Evolutionary conservation across 2,329 filamentous ascomycete genomes (phyloP).

Genomic region (Camillea tinctor): DNA sequence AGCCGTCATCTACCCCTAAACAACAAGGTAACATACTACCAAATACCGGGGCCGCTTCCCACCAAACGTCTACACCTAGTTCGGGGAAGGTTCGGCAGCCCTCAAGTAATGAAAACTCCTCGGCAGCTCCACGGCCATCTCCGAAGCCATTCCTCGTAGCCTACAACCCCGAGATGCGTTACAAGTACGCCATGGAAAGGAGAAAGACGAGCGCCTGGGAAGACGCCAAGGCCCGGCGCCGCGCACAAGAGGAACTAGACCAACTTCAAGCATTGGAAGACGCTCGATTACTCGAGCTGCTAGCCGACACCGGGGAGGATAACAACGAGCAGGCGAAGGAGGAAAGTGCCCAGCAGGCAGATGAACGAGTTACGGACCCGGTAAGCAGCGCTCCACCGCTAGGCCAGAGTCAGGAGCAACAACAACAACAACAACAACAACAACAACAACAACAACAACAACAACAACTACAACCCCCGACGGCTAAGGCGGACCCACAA

Average conservation of each 20-base stretch:
- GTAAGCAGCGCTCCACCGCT: not conserved
- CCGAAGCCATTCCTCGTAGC: slow-evolving; percentile 37
- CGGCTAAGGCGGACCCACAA: too few species aligned
- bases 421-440: too few species aligned
- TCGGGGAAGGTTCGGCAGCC: not conserved
- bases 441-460: not conserved
- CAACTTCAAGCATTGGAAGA: slow-evolving; percentile 20
- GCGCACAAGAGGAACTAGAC: slow-evolving; percentile 22
- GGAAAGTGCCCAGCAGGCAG: not conserved
- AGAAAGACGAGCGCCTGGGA: slow-evolving; percentile 33
- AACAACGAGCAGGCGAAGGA: not conserved
- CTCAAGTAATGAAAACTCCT: not conserved
- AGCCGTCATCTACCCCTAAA: not conserved
- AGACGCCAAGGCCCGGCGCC: slow-evolving; percentile 17
- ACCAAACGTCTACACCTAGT: not conserved
- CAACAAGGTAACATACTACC: not conserved
- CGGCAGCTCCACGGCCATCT: slow-evolving; percentile 14
- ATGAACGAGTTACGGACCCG: not conserved
- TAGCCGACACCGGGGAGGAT: slow-evolving; percentile 10
- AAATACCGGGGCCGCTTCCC: not conserved
- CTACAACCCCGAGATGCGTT: slow-evolving; percentile 26
- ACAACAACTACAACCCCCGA: too few species aligned
- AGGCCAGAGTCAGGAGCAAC: not conserved
- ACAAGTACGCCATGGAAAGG: slow-evolving; percentile 31
- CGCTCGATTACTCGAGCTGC: slow-evolving; percentile 14